Conservation (phyloP, 2,329 filamentous ascomycete genomes). For the Aspergillus fumigatiaffinis region DNA sequence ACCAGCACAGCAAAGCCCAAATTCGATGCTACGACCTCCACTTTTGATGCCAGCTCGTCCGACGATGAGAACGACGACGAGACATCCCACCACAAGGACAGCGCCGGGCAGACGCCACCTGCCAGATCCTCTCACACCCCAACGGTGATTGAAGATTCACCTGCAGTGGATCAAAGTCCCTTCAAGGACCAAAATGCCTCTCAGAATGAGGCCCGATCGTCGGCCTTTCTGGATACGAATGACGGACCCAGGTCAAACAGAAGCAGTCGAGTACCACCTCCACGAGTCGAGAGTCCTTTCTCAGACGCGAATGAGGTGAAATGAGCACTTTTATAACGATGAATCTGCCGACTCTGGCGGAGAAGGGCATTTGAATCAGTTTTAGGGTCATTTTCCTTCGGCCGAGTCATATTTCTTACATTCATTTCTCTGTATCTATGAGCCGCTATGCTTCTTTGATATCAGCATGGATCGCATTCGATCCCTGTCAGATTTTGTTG, state of each 20-base stretch:
- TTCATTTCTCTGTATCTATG: slow-evolving; percentile 26
- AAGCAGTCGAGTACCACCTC: slow-evolving; percentile 25
- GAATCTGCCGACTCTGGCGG: background rate
- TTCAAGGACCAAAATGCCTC: slow-evolving; percentile 26
- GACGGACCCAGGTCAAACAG: slow-evolving; percentile 27
- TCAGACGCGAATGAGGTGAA: slow-evolving; percentile 43
- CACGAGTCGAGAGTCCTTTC: slow-evolving; percentile 40
- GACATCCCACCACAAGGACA: slow-evolving; percentile 5
- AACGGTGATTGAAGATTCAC: slow-evolving; percentile 28
- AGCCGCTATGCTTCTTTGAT: slow-evolving; percentile 4
- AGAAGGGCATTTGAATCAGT: background rate
- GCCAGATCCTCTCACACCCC: slow-evolving; percentile 21
- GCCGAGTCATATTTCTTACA: slow-evolving; percentile 1
- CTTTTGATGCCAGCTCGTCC: slow-evolving; percentile 32
- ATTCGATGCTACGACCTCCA: slow-evolving; percentile 22
- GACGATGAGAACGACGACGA: slow-evolving; percentile 26
- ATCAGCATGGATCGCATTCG: background rate
- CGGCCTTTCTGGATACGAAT: slow-evolving; percentile 10
- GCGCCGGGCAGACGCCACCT: slow-evolving; percentile 16
- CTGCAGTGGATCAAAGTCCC: slow-evolving; percentile 22
- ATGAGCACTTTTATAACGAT: slow-evolving; percentile 17
- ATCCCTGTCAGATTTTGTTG: background rate
- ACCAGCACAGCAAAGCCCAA: slow-evolving; percentile 11
- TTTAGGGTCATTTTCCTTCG: background rate
- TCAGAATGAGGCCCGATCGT: slow-evolving; percentile 19